Percentiles rank a stretch among this genome's conserved stretches.
Evolutionary conservation across 164 flowering plant species (phyloP).

Genomic region (Sextonia rubra): DNA sequence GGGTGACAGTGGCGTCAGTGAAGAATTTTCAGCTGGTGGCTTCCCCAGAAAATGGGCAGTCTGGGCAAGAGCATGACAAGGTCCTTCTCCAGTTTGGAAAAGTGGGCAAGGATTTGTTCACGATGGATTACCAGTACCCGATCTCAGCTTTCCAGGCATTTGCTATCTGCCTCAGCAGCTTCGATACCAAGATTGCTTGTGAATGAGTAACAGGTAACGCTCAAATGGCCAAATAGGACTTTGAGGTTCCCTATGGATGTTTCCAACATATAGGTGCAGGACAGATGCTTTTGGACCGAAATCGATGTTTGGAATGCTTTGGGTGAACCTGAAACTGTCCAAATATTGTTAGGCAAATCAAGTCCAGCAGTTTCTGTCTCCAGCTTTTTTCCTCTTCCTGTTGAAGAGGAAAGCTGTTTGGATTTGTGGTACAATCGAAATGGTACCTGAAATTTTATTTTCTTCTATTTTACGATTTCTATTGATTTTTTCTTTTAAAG

Average conservation of each 20-base stretch:
- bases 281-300: not conserved
- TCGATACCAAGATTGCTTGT: slow-evolving; percentile 80
- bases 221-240: not conserved
- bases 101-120: slow-evolving; percentile 70
- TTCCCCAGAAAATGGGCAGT: slow-evolving; percentile 33
- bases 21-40: slow-evolving; percentile 78
- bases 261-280: not conserved
- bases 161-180: slow-evolving; percentile 80
- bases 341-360: too few relatives aligned
- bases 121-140: slow-evolving; percentile 79
- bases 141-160: slow-evolving; percentile 75
- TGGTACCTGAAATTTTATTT: too few relatives aligned
- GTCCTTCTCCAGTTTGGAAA: slow-evolving; percentile 73
- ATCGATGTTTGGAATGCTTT: not conserved
- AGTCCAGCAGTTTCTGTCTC: too few relatives aligned
- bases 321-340: not conserved
- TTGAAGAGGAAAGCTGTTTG: too few relatives aligned
- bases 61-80: slow-evolving; percentile 52
- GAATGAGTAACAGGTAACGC: slow-evolving; percentile 44
- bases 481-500: too few relatives aligned
- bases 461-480: too few relatives aligned
- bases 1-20: slow-evolving; percentile 80
- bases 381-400: too few relatives aligned
- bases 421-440: too few relatives aligned
- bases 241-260: not conserved